Conservation (phyloP, 345 rosid species). For the Eucalyptus polybractea region DNA sequence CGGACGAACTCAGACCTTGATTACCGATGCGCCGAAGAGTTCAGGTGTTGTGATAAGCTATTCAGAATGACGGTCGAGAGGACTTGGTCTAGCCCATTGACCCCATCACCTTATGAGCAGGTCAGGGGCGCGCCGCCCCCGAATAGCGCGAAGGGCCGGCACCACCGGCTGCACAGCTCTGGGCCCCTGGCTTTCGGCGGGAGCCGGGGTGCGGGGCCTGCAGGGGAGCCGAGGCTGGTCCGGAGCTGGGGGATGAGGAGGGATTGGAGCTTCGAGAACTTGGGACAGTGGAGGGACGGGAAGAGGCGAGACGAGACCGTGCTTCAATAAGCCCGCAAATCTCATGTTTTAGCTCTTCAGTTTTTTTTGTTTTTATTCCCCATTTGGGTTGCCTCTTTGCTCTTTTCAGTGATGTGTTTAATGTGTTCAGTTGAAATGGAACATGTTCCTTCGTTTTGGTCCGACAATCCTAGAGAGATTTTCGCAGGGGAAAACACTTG, state of each 20-base stretch:
- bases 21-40: neutral
- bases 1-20: neutral
- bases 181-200: neutral
- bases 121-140: neutral
- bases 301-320: neutral
- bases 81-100: neutral
- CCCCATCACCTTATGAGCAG: neutral
- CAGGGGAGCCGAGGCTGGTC: neutral
- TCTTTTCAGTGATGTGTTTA: neutral
- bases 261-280: slow-evolving; percentile 2
- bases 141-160: neutral
- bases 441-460: neutral
- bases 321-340: neutral
- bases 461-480: neutral
- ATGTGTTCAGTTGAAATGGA: neutral
- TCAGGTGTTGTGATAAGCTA: neutral
- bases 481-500: neutral
- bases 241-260: slow-evolving; percentile 1
- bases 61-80: neutral
- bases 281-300: neutral
- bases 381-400: neutral
- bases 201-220: neutral
- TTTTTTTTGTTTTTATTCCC: neutral
- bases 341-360: neutral
- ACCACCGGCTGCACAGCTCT: neutral